A percentile compares a stretch with the other conserved stretches of the same genome.
phyloP scores from a whole-genome alignment of 805 yeast species.

The Sugiyamaella marilandica region DNA sequence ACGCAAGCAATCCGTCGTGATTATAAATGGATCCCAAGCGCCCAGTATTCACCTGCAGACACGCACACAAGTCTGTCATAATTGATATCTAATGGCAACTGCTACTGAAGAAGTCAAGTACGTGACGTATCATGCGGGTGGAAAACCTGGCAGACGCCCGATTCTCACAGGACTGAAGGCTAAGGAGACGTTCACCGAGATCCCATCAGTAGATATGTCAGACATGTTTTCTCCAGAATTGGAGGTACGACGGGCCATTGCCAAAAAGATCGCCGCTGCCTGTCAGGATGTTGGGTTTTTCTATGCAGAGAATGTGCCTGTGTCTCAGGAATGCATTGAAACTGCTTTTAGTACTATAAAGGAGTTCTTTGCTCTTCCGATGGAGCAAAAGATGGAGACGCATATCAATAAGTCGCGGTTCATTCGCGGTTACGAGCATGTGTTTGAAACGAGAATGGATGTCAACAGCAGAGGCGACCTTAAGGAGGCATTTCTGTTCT shows the following conservation, averaged over 20 bases:
- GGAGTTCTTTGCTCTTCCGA: constrained; percentile 8
- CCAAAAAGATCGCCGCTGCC: background rate
- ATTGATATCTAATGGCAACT: background rate
- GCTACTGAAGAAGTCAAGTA: background rate
- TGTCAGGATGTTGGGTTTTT: background rate
- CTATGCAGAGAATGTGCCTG: background rate
- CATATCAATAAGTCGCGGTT: constrained; percentile 4
- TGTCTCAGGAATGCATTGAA: background rate
- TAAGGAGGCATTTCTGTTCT: background rate
- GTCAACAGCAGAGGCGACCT: background rate
- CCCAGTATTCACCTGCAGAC: too few species aligned
- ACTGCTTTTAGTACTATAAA: background rate
- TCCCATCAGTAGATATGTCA: background rate
- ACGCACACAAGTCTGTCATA: too few species aligned
- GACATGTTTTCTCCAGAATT: background rate
- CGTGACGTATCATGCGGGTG: constrained; percentile 1
- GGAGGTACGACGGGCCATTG: background rate
- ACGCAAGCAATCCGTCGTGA: too few species aligned
- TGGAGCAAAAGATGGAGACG: constrained; percentile 3
- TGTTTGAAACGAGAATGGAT: constrained; percentile 1
- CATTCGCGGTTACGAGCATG: constrained; percentile 6
- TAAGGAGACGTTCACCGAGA: background rate
- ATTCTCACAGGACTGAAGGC: background rate
- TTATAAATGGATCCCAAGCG: too few species aligned
- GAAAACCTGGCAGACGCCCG: background rate